These are phyloP conservation scores for Physaria fendleri DNA, from an alignment of 345 rosid genomes.

Conservation along the genomic window DNA sequence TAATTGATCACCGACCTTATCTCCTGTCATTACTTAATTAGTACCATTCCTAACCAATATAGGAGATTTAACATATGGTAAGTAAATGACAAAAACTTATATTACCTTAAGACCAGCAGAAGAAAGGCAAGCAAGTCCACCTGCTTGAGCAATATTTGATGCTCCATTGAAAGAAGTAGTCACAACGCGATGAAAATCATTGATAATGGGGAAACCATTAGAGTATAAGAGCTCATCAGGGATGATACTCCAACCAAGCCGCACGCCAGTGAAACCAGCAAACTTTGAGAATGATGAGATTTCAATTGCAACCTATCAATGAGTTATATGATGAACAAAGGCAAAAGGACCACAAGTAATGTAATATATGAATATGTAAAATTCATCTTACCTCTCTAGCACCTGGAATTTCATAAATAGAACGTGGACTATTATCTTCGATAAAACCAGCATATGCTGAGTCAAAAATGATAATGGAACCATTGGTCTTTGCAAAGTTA, in stretches of 20 bases:
- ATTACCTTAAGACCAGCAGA: conserved; percentile 49
- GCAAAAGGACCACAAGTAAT: background rate
- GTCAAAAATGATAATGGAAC: conserved; percentile 65
- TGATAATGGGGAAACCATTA: conserved; percentile 57
- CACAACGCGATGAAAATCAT: conserved; percentile 64
- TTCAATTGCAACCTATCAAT: conserved; percentile 70
- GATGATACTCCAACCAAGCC: conserved; percentile 87
- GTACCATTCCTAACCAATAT: background rate
- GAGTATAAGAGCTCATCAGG: conserved; percentile 67
- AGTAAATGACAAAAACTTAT: background rate
- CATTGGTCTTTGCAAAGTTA: conserved; percentile 64
- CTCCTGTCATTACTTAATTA: conserved; percentile 16
- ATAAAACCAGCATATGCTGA: conserved; percentile 76
- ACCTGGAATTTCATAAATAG: conserved; percentile 88
- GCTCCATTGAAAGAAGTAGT: conserved; percentile 87
- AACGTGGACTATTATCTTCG: conserved; percentile 55
- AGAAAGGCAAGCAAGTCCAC: conserved; percentile 77
- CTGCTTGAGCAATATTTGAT: conserved; percentile 70
- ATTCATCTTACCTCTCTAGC: conserved; percentile 59
- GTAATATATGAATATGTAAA: background rate
- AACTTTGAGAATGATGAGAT: conserved; percentile 80
- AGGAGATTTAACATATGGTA: background rate
- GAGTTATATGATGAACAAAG: background rate
- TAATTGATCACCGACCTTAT: conserved; percentile 31
- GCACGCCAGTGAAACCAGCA: conserved; percentile 87